Evolutionary conservation across 2,329 filamentous ascomycete genomes (phyloP), one percentile per base, ranked within the genome.

Genomic region (Chaetomium globosum): DNA sequence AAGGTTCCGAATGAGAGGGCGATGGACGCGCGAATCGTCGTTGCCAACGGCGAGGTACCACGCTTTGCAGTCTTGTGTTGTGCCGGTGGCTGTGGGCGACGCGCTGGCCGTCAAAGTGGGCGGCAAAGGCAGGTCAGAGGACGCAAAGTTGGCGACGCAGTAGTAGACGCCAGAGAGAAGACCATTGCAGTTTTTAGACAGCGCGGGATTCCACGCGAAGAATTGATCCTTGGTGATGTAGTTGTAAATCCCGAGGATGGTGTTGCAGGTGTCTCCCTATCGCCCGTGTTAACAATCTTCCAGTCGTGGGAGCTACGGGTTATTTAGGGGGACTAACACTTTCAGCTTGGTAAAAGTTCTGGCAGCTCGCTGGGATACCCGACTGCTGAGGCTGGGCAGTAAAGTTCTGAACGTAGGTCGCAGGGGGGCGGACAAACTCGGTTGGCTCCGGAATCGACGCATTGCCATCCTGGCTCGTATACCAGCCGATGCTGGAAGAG

Each of bases 131-230:
- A 65, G n/a, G 13, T 63, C 56, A 39, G n/a, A 57, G 23, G 28
- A 43, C 4, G 60, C 59, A 21, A 55, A 69, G 28, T 36, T 49
- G 46, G 52, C 67, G 4, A 71, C 65, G 61, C 72, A 74, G 64
- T 73, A 74, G 36, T 62, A 73, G 54, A 64, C 57, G 33, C 62
- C 61, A 2, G 26, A 13, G 68, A 69, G 72, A 1, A 75, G 67
- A 4, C 73, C 73, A 10, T 71, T 30, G 62, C 70, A 73, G 64
- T 73, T 70, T n/a, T 64, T 65, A 3, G 64, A 43, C 1, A 73
- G 68, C 4, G 57, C 66, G 1, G 72, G 69, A 63, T 75, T 73
- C 73, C 72, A 75, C 19, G 59, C 49, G n/a, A 74, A 69, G 49
- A 76, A 72, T 53, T 74, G 67, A 19, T 68, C 65, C 16, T 69